These are phyloP conservation scores for Neurospora sp. DNA, from an alignment of 495 filamentous ascomycete species.

Conservation along the genomic window DNA sequence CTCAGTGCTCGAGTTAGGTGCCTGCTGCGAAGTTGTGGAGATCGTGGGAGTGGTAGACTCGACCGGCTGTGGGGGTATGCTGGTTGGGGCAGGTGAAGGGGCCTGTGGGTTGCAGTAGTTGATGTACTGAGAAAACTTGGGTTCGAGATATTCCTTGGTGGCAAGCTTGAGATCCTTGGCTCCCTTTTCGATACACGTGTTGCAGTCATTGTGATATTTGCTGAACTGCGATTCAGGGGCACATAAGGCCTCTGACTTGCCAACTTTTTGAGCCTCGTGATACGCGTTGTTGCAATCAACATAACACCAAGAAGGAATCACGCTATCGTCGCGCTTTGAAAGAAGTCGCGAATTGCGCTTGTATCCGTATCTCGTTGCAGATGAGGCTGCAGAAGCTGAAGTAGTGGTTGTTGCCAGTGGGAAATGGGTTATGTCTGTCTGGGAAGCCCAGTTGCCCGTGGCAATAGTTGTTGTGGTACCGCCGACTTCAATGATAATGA, in stretches of 20 bases:
- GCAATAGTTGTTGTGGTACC: conserved; percentile 20
- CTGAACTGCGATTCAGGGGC: conserved; percentile 30
- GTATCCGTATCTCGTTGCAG: not conserved
- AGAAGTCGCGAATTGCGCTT: conserved; percentile 1
- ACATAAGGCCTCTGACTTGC: conserved; percentile 40
- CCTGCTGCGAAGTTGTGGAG: conserved; percentile 14
- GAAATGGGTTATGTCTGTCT: conserved; percentile 30
- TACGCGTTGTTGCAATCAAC: conserved; percentile 41
- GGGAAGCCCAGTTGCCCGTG: conserved; percentile 39
- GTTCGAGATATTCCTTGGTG: conserved; percentile 14
- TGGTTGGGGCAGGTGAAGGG: not conserved
- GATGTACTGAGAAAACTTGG: conserved; percentile 19
- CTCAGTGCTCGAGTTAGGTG: conserved; percentile 16
- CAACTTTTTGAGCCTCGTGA: conserved; percentile 36
- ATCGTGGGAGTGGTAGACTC: conserved; percentile 11
- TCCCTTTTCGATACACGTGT: conserved; percentile 22
- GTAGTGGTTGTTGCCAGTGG: conserved; percentile 12
- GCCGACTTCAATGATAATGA: conserved; percentile 9
- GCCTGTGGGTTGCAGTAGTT: conserved; percentile 20
- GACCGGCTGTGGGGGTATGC: conserved; percentile 8
- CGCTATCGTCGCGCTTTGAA: conserved; percentile 21
- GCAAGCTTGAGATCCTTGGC: conserved; percentile 4
- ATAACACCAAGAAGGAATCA: conserved; percentile 39
- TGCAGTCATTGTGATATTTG: conserved; percentile 26
- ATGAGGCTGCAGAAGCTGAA: not conserved